Evolutionary conservation across 371 early-diverging fungal species (phyloP), one percentile per base, ranked within the genome.

Genomic region (Apophysomyces trapeziformis): DNA sequence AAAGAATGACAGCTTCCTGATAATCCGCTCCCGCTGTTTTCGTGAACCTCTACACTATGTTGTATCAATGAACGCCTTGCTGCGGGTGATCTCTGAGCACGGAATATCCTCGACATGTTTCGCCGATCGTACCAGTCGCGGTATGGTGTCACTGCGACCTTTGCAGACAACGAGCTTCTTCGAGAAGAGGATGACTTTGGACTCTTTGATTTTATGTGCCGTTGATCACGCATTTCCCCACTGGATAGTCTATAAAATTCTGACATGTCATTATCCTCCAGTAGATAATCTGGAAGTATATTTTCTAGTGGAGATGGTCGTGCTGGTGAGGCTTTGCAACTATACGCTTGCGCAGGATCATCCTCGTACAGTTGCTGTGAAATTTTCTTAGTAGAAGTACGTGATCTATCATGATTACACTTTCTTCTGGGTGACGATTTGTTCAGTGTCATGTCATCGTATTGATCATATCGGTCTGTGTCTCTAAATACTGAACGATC

Each of bases 201-300:
- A 5, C 21, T 26, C 18, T 21, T 21, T 50, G 21, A 18, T 9
- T n/a, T 16, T 7, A 9, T 9, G n/a, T 50, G 50, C 21, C 21
- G 50, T 11, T 21, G 69, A 5, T 63, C 35, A 39, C 68, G 70
- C 0, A 16, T 21, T 50, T 50, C 21, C 21, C 50, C 50, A 50
- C 2, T n/a, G 21, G 50, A 0, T 18, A 18, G n/a, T 18, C 21
- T 21, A 18, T 7, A n/a, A 63, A 65, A 12, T 50, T 50, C 9
- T 4, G 50, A 4, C 9, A 18, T 50, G 11, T 50, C n/a, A 18
- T 66, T 58, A 0, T 71, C 43, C 11, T 64, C 66, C 2, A 66
- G 63, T n/a, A 76, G 38, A 50, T 71, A 76, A 13, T 68, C 65
- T 9, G 76, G 76, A 11, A 76, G 47, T n/a, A 71, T 71, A 21